Evolutionary conservation across 306 rosid species (phyloP), one percentile per base, ranked within the genome.

Genomic region (Clitoria ternatea): DNA sequence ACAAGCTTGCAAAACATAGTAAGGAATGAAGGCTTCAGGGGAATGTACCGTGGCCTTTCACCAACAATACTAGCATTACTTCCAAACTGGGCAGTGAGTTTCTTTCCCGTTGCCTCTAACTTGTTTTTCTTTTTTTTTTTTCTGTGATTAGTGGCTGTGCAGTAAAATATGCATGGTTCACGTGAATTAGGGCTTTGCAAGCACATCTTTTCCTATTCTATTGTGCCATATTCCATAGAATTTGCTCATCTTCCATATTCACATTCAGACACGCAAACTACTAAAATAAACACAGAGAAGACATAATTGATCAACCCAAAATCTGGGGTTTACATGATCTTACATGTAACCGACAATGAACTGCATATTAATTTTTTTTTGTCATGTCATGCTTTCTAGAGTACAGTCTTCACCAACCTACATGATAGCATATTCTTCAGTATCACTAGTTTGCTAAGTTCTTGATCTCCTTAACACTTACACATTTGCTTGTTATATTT

Each of bases 81-180:
- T 83, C 97, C 99, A 56, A 94, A 89, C 59, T 94, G 97, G 99
- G 97, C 97, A 6, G 99, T 94, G 89, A 83, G 97, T 91, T 29
- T 80, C 80, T 7, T 23, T 71, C 39, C 44, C 22, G 49, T 66
- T 66, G 29, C 49, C 49, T 67, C 71, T 72, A 36, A 37, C 14
- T 49, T 17, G 11, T 24, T 50, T n/a, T n/a, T n/a, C n/a, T n/a
- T n/a, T 45, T 61, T 5, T 4, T 37, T 56, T 49, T 22, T 64
- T 54, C 5, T 64, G 12, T 62, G 33, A 73, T 45, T 13, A 14
- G 30, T n/a, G 24, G 29, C 61, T 32, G 33, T 78, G 30, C 30
- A 47, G 69, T 6, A 11, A 73, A 64, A 65, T 30, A 12, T 22
- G 64, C 39, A 35, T 17, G 61, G 40, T 69, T 66, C 20, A n/a